Base-by-base conservation (phyloP, 148 eudicot species). In the Oxyria digyna region DNA sequence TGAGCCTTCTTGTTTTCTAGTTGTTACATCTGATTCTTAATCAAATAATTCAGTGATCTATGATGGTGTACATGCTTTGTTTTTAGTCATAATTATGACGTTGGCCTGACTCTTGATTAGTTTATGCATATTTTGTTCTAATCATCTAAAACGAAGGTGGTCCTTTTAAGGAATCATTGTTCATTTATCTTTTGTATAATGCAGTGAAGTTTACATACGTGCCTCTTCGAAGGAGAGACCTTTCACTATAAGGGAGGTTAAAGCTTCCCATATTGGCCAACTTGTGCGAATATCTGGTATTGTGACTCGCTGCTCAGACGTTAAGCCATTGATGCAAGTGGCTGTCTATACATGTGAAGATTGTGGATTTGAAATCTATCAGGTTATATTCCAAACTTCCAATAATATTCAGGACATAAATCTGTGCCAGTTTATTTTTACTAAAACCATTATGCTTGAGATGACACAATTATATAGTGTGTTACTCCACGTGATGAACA, bases 291-390 rank as follows among this genome's bases (percentile, higher is more conserved):
- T 91, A 79, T 87, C 99, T 67, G 99, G 99, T 55, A 95, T 95
- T 37, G 96, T 95, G 49, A 95, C 97, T 37, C 96, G 99, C 1
- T 95, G 99, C 77, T 88, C 99, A 27, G 99, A 95, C 79, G 99
- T 95, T 48, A 95, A 95, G 76, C 99, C 99, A 31, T 74, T 95
- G 76, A 95, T 95, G 97, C 89, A 95, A 79, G 99, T 95, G 21
- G 96, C 97, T 63, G 99, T 95, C 62, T 95, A 95, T 64, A 91
- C 97, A 43, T 95, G 99, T 72, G 99, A 95, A 76, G 96, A 91
- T 72, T 95, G 99, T 73, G 99, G 99, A 57, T 91, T 91, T 67
- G 99, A 95, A 76, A 95, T 95, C 71, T 95, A 95, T 71, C 97
- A 95, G 99, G 99, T 95, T n/a, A 63, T 21, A n/a, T 29, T 29